Evolutionary conservation across 192 early-diverging fungal genomes (phyloP), one percentile per base, ranked within the genome.

Genomic region (Entomortierella parvispora): DNA sequence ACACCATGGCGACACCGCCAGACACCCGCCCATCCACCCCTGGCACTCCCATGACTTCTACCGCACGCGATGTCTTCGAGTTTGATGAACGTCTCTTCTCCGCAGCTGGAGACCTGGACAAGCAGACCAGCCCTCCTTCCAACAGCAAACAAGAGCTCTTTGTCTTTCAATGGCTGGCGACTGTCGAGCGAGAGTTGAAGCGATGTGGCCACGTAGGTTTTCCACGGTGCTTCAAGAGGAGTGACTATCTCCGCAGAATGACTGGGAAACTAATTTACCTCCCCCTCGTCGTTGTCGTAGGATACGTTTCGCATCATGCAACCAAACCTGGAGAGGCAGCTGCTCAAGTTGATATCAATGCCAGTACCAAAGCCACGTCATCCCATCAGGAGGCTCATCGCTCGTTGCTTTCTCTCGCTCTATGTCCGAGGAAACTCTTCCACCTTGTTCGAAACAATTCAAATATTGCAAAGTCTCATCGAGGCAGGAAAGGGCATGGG

Each of bases 141-240:
- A 77, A 77, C 55, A 77, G 43, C 58, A 91, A 93, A 65, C 87
- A 90, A 57, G 97, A 99, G 72, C 82, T 95, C 52, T 90, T 87
- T 67, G 68, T 97, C 1, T 93, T 97, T 69, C 94, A 95, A 75
- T 99, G 96, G 96, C 87, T 99, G 11, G 89, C 93, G 1, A 80
- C 78, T 47, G 85, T 97, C 5, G 94, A 97, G 83, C 84, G 86
- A 33, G 88, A 93, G 48, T 64, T 94, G 12, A 87, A 91, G 56
- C 80, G 61, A 9, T 65, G 77, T 31, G 61, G 79, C 44, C 70
- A 82, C 62, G 87, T 88, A 81, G 49, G 82, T 52, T 10, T 9
- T 17, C 58, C n/a, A 25, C 3, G 1, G 1, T 28, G 0, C 37
- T 46, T 29, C 18, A 46, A 20, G 18, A 23, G 20, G 54, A 33